Evolutionary conservation across 768 basidiomycete genomes (phyloP).

Genomic region (Lactarius hatsudake): DNA sequence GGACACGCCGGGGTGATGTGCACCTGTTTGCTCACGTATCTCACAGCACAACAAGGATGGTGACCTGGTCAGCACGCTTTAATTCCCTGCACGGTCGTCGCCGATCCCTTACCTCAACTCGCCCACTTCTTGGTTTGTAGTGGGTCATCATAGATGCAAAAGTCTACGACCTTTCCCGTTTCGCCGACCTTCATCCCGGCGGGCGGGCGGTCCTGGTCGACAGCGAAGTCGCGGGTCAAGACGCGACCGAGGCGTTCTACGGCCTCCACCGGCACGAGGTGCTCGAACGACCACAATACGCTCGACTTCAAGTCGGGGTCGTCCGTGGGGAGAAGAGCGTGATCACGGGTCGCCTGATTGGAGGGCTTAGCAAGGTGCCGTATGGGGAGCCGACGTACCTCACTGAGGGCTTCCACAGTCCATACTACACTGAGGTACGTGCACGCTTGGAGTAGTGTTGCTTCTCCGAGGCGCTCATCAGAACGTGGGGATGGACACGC

Average conservation of each 20-base stretch:
- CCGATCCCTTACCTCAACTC: neutral
- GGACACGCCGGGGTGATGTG: neutral
- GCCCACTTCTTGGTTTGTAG: slow-evolving; percentile 35
- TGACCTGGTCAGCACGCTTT: slow-evolving; percentile 56
- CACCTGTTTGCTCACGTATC: neutral
- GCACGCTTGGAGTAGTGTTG: neutral
- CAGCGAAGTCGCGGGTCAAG: slow-evolving; percentile 54
- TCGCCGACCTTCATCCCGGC: slow-evolving; percentile 83
- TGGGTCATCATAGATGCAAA: slow-evolving; percentile 83
- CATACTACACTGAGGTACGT: slow-evolving; percentile 73
- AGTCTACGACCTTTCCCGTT: slow-evolving; percentile 79
- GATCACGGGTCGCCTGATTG: slow-evolving; percentile 49
- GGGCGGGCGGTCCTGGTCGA: slow-evolving; percentile 69
- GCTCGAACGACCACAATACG: slow-evolving; percentile 67
- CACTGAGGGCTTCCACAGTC: slow-evolving; percentile 58
- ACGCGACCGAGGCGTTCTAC: slow-evolving; percentile 83
- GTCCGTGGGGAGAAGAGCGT: slow-evolving; percentile 58
- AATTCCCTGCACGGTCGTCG: neutral
- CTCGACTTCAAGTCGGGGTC: slow-evolving; percentile 65
- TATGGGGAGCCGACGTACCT: slow-evolving; percentile 89
- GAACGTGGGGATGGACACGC: slow-evolving; percentile 44
- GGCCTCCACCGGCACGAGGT: slow-evolving; percentile 84
- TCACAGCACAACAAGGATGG: slow-evolving; percentile 82
- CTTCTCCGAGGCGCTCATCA: neutral
- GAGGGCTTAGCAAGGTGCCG: slow-evolving; percentile 67